phyloP scores from a whole-genome alignment of 176 grass and related monocot species.

The Oryza officinalis region DNA sequence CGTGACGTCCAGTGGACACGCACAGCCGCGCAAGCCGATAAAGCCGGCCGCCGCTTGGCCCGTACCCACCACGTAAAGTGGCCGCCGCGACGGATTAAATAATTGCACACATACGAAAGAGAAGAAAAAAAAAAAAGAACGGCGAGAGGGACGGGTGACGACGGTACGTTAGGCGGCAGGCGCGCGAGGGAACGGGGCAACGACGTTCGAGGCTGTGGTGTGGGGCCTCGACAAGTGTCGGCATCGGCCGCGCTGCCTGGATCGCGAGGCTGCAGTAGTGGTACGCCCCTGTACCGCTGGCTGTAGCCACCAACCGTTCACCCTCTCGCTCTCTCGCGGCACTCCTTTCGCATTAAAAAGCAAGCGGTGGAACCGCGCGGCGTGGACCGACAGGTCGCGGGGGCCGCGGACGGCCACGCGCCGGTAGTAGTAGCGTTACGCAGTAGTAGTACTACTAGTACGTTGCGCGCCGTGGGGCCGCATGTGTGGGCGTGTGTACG shows the following conservation, averaged over 20 bases:
- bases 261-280: neutral
- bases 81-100: neutral
- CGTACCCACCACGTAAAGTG: constrained; percentile 58
- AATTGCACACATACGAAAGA: too few species aligned
- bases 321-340: neutral
- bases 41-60: constrained; percentile 33
- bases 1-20: constrained; percentile 20
- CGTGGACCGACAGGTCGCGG: constrained; percentile 36
- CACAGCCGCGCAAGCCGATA: constrained; percentile 17
- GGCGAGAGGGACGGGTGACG: constrained; percentile 31
- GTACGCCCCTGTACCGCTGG: neutral
- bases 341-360: constrained; percentile 16
- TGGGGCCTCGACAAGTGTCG: constrained; percentile 40
- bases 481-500: neutral
- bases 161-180: constrained; percentile 31
- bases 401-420: constrained; percentile 27
- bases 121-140: neutral
- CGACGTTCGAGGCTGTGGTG: neutral
- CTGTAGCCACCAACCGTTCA: constrained; percentile 18
- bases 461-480: constrained; percentile 13
- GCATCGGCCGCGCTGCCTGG: constrained; percentile 25
- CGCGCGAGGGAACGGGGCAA: neutral
- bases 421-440: constrained; percentile 9
- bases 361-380: constrained; percentile 23
- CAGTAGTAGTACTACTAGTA: neutral